These are phyloP conservation scores for Euryodendron excelsum DNA, from an alignment of 148 eudicot species.

Conservation along the genomic window DNA sequence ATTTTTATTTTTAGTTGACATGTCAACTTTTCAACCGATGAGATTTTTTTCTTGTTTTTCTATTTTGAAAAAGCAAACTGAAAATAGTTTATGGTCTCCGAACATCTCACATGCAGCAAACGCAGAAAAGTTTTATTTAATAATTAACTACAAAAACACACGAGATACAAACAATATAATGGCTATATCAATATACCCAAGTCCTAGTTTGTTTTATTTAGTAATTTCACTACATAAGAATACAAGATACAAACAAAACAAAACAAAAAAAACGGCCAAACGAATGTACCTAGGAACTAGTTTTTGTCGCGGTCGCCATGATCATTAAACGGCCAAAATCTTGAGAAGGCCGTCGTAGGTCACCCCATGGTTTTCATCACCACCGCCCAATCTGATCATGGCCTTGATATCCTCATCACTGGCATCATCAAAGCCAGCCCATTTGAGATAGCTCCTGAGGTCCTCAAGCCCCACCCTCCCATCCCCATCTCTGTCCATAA, in stretches of 20 bases:
- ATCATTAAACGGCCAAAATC: conserved; percentile 46
- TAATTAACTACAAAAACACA: no score
- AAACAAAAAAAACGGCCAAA: neutral
- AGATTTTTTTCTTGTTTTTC: no score
- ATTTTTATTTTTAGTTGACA: no score
- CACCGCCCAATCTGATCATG: conserved; percentile 74
- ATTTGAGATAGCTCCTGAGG: conserved; percentile 42
- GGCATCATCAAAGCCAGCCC: conserved; percentile 53
- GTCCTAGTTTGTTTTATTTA: no score
- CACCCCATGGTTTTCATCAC: conserved; percentile 53
- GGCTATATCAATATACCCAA: no score
- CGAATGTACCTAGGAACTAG: neutral
- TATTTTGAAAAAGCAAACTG: no score
- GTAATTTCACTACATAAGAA: no score
- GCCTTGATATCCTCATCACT: conserved; percentile 70
- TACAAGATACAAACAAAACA: neutral
- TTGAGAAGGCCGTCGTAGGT: conserved; percentile 49
- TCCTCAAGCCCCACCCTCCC: conserved; percentile 67
- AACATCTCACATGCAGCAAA: no score
- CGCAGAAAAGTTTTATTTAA: no score
- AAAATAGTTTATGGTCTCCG: no score
- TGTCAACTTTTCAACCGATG: no score
- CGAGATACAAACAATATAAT: no score
- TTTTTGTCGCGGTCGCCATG: neutral
- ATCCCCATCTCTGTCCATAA: conserved; percentile 84